Conservation (phyloP, 106 monocot genomes). For the Apostasia ramifera region DNA sequence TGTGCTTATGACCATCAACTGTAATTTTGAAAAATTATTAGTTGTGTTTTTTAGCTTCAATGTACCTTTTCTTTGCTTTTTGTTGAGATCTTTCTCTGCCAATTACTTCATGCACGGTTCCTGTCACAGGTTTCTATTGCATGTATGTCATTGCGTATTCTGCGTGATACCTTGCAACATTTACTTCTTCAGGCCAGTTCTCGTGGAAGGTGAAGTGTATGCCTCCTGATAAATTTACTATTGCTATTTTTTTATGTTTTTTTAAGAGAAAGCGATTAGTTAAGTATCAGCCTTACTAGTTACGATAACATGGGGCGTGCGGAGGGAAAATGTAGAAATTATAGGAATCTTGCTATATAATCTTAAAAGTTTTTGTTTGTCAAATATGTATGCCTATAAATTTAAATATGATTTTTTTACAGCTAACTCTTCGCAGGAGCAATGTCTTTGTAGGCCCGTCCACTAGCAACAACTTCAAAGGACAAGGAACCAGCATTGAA, state of each 20-base stretch:
- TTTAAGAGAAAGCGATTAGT: not conserved
- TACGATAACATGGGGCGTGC: not conserved
- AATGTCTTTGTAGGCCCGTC: conserved; percentile 36
- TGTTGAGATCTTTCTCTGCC: no score
- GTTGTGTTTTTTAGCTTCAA: no score
- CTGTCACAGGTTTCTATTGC: conserved; percentile 41
- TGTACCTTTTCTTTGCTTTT: no score
- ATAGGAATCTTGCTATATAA: not conserved
- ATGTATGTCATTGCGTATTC: conserved; percentile 48
- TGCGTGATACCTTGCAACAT: conserved; percentile 40
- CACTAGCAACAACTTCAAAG: conserved; percentile 4
- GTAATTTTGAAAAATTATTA: no score
- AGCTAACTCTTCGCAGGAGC: conserved; percentile 67
- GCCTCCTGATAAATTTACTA: not conserved
- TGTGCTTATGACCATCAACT: no score
- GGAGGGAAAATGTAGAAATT: not conserved
- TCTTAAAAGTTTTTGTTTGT: not conserved
- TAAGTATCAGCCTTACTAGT: not conserved
- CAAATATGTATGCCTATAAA: conserved; percentile 41
- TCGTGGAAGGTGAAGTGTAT: conserved; percentile 36
- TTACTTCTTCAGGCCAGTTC: conserved; percentile 12
- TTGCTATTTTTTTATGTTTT: not conserved
- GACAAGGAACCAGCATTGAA: conserved; percentile 12
- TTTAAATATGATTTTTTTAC: conserved; percentile 61
- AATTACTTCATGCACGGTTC: no score